These are phyloP conservation scores for Syncephalastrum contaminatum DNA, from an alignment of 371 early-diverging fungal species.

Conservation along the genomic window DNA sequence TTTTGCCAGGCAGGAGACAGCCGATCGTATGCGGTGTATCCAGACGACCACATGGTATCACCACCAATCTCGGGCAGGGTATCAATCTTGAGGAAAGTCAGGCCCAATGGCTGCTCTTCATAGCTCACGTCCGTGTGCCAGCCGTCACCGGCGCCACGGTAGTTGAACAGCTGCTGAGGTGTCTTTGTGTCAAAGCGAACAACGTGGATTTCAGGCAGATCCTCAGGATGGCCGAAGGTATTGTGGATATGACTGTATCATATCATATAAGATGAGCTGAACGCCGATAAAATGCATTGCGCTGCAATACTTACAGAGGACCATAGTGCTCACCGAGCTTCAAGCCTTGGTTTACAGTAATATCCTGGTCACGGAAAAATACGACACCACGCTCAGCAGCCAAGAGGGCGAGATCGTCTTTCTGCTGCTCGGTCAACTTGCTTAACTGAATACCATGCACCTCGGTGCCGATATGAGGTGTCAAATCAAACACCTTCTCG, in stretches of 20 bases:
- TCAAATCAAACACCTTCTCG: conserved; percentile 58
- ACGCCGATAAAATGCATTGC: background rate
- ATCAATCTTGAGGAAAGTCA: conserved; percentile 56
- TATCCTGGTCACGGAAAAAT: conserved; percentile 61
- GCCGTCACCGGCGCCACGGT: conserved; percentile 49
- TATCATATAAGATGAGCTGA: background rate
- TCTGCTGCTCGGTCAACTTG: conserved; percentile 52
- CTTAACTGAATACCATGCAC: conserved; percentile 58
- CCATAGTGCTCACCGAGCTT: conserved; percentile 57
- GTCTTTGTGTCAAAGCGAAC: conserved; percentile 29
- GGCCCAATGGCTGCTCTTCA: conserved; percentile 56
- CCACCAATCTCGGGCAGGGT: conserved; percentile 60
- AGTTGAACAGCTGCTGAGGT: conserved; percentile 47
- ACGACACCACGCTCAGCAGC: conserved; percentile 65
- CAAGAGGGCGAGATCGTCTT: conserved; percentile 56
- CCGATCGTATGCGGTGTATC: conserved; percentile 60
- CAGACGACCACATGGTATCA: conserved; percentile 58
- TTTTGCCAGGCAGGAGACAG: conserved; percentile 55
- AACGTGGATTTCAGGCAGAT: conserved; percentile 22
- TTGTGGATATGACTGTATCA: conserved; percentile 53
- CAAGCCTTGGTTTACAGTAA: conserved; percentile 47
- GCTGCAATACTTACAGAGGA: conserved; percentile 20
- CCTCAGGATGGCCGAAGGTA: conserved; percentile 32
- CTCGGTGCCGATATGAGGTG: conserved; percentile 71
- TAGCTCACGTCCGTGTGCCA: conserved; percentile 66